Evolutionary conservation across 441 rosid species (phyloP), one percentile per base, ranked within the genome.

Genomic region (Aleurites moluccanus): DNA sequence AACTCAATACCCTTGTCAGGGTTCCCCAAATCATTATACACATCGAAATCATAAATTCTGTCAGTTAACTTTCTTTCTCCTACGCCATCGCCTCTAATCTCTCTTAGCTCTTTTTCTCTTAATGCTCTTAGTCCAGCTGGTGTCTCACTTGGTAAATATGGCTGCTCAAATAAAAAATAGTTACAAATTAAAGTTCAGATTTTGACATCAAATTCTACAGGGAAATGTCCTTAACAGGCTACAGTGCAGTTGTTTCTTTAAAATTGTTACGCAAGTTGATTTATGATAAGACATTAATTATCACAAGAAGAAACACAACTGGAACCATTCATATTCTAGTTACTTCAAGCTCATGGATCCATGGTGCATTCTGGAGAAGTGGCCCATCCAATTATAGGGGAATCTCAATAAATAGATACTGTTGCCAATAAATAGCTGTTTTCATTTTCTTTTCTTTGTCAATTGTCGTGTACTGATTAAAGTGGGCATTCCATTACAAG

Each of bases 21-120:
- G 70, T 93, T 96, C 53, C 99, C 99, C 75, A 96, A 74, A 82
- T 96, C 99, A 76, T 96, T 93, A 78, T 96, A 96, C 25, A 88
- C 81, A 70, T 88, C 94, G 35, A 53, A 96, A 75, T 93, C 98
- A 63, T 96, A 96, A 45, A 92, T 67, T 69, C 97, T 84, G 81
- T 96, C 97, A 0, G 96, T 89, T 78, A 88, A 77, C 81, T 90
- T 96, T 35, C 97, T 85, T 2, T 74, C 94, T 67, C 97, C 97
- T 71, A 78, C 74, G 3, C 96, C 91, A 65, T 85, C 79, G 4
- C 99, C 99, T 77, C 97, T 88, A 0, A 89, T 86, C 70, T 79
- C 77, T 73, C 70, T 86, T 3, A 96, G 88, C 76, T 96, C 99
- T 40, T 81, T 84, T 60, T 88, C 95, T 77, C 99, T 90, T 35